These are phyloP conservation scores for Citrus inodora DNA, from an alignment of 345 rosid species.

Conservation along the genomic window DNA sequence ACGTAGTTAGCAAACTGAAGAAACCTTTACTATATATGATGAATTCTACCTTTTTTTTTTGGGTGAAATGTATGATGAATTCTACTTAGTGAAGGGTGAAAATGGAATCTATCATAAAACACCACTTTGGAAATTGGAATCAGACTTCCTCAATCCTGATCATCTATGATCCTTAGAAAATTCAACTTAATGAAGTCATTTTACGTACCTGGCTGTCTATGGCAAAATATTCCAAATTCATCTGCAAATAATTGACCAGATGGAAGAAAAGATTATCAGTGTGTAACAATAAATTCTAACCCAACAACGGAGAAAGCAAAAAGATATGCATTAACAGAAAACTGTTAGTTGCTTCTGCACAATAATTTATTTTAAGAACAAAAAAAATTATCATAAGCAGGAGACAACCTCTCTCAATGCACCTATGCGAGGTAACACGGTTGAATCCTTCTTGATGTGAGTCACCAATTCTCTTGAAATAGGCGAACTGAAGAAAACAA, in stretches of 20 bases:
- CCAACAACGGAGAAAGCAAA: neutral
- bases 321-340: neutral
- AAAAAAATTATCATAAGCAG: neutral
- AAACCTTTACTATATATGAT: neutral
- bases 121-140: neutral
- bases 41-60: neutral
- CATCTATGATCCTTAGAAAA: neutral
- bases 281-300: constrained; percentile 5
- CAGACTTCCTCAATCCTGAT: neutral
- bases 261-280: neutral
- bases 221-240: constrained; percentile 98
- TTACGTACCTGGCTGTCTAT: constrained; percentile 84
- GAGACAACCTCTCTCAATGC: constrained; percentile 82
- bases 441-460: constrained; percentile 78
- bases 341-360: constrained; percentile 15
- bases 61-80: neutral
- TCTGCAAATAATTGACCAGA: constrained; percentile 52
- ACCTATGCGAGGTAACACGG: constrained; percentile 77
- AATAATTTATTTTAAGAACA: constrained; percentile 1
- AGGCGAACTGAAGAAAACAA: constrained; percentile 94
- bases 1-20: neutral
- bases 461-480: constrained; percentile 78
- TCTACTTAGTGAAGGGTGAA: neutral
- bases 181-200: neutral
- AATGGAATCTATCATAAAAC: neutral